Evolutionary conservation across 2,329 filamentous ascomycete species (phyloP).

Genomic region (Samsoniella hepiali): DNA sequence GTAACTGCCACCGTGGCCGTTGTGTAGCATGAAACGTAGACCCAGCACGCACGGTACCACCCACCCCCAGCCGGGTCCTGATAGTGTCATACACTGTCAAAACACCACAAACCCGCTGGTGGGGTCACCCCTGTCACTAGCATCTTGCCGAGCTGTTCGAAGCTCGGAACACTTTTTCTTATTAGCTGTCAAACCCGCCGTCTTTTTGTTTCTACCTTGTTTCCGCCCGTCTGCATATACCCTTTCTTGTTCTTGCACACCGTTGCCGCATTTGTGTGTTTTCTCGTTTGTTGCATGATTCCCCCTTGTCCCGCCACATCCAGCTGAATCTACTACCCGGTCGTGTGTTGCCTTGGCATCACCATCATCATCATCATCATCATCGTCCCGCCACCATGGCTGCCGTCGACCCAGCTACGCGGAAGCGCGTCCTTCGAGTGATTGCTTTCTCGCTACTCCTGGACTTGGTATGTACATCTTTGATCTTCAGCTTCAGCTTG

Average conservation of each 20-base stretch:
- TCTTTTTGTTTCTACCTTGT: not conserved
- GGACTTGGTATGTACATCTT: constrained; percentile 65
- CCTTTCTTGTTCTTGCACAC: not conserved
- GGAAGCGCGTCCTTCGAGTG: constrained; percentile 81
- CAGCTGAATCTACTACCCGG: not conserved
- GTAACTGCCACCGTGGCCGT: not conserved
- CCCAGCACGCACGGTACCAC: not conserved
- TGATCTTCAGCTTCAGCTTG: not conserved
- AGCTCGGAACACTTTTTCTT: not conserved
- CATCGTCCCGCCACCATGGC: constrained; percentile 32
- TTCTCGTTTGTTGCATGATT: not conserved
- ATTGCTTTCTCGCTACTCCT: constrained; percentile 86
- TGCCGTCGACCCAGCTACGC: constrained; percentile 49
- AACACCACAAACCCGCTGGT: not conserved
- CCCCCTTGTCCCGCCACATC: not conserved
- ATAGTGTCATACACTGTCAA: too few relatives aligned
- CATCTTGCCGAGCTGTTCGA: too few relatives aligned
- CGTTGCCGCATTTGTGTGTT: not conserved
- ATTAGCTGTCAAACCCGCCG: not conserved
- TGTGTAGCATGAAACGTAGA: not conserved
- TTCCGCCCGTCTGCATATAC: too few relatives aligned
- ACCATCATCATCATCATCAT: too few relatives aligned
- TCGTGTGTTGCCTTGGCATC: not conserved
- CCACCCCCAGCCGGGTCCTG: not conserved
- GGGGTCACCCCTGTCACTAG: constrained; percentile 4